A percentile compares a stretch with the other conserved stretches of the same genome.
Evolutionary conservation across 805 yeast species (phyloP).

Genomic region (Candida peoriensis): DNA sequence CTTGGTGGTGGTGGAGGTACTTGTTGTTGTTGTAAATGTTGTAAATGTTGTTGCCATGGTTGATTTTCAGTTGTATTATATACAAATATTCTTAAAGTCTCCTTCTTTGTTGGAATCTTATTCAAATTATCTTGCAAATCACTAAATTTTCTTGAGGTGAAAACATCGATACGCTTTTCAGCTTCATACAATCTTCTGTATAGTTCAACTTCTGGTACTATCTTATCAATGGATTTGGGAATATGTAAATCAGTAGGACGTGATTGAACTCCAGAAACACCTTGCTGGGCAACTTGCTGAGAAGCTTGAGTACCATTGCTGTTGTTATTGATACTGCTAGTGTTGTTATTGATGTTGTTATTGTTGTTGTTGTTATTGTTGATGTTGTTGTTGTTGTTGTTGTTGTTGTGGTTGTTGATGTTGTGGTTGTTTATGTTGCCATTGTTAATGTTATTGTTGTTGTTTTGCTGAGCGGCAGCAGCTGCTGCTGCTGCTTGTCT

Average conservation of each 20-base stretch:
- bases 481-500: no score
- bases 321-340: conserved; percentile 1
- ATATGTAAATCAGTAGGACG: conserved; percentile 52
- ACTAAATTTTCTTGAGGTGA: conserved; percentile 74
- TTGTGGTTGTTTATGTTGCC: no score
- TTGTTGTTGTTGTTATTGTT: neutral
- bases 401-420: no score
- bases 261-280: conserved; percentile 17
- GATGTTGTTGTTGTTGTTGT: conserved; percentile 1
- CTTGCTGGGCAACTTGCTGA: conserved; percentile 20
- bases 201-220: conserved; percentile 65
- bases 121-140: conserved; percentile 73
- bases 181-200: conserved; percentile 71
- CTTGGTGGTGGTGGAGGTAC: no score
- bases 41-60: conserved; percentile 86
- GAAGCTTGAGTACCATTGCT: no score
- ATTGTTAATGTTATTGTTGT: no score
- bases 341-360: neutral
- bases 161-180: conserved; percentile 77
- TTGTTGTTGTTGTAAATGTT: conserved; percentile 50
- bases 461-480: no score
- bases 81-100: conserved; percentile 70
- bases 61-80: conserved; percentile 83
- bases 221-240: conserved; percentile 38
- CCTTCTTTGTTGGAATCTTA: conserved; percentile 40